These are phyloP conservation scores for Leishmania turanica DNA, from an alignment of 208 protist species.

Conservation along the genomic window DNA sequence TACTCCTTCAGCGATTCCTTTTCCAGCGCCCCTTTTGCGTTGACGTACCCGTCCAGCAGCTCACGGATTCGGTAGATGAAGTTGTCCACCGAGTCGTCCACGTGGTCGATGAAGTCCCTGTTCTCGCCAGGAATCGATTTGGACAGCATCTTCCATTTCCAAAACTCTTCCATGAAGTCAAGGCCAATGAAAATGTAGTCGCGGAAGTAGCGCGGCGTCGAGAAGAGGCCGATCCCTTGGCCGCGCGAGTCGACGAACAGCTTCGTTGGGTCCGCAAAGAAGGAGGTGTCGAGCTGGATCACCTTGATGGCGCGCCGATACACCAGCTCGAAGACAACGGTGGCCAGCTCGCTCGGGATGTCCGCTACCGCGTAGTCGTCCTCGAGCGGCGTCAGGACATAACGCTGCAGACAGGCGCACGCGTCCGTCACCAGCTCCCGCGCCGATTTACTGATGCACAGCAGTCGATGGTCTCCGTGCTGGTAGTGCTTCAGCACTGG, in stretches of 20 bases:
- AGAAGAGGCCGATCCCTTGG: conserved; percentile 63
- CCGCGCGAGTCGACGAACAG: conserved; percentile 75
- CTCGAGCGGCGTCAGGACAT: conserved; percentile 70
- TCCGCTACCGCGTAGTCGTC: conserved; percentile 79
- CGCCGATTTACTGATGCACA: conserved; percentile 51
- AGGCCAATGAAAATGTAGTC: conserved; percentile 83
- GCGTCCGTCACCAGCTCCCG: conserved; percentile 49
- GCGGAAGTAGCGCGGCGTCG: conserved; percentile 54
- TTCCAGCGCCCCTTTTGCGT: conserved; percentile 61
- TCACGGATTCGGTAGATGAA: conserved; percentile 66
- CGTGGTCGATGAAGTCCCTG: conserved; percentile 67
- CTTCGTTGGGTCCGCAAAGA: conserved; percentile 54
- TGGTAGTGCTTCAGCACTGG: conserved; percentile 78
- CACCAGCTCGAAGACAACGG: conserved; percentile 61
- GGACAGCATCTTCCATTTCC: conserved; percentile 74
- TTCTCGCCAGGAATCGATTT: conserved; percentile 62
- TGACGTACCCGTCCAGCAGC: conserved; percentile 65
- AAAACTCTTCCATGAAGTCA: conserved; percentile 79
- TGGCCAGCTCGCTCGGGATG: conserved; percentile 63
- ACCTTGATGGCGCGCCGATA: conserved; percentile 42
- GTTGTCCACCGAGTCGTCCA: conserved; percentile 58
- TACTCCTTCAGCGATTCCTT: conserved; percentile 46
- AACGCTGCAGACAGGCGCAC: conserved; percentile 50
- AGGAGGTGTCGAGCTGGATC: conserved; percentile 52
- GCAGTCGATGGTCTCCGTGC: conserved; percentile 62